Conservation (phyloP, 345 rosid species). For the Anastatica hierochuntica region DNA sequence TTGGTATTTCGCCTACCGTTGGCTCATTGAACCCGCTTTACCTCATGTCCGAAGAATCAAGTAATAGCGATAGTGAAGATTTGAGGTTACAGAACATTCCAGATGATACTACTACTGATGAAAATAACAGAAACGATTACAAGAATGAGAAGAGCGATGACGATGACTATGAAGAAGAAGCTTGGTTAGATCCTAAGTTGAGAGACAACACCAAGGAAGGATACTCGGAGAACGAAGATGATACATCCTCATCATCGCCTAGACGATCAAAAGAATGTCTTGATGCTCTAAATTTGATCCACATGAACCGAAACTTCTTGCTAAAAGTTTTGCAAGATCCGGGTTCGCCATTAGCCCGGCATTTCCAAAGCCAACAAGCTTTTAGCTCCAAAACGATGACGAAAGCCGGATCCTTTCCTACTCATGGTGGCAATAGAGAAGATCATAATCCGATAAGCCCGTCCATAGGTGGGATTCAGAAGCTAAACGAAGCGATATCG, state of each 20-base stretch:
- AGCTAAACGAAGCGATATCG: constrained; percentile 19
- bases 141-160: constrained; percentile 10
- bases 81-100: constrained; percentile 1
- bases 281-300: constrained; percentile 45
- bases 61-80: constrained; percentile 27
- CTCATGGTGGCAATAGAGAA: constrained; percentile 14
- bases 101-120: constrained; percentile 18
- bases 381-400: constrained; percentile 22
- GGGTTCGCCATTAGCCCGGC: constrained; percentile 41
- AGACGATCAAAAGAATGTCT: constrained; percentile 30
- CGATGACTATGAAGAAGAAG: constrained; percentile 14
- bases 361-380: constrained; percentile 34
- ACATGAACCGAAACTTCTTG: constrained; percentile 45
- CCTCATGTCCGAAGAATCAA: constrained; percentile 25
- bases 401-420: constrained; percentile 43
- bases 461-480: constrained; percentile 28
- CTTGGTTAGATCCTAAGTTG: constrained; percentile 24
- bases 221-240: constrained; percentile 17
- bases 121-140: background rate
- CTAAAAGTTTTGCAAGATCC: constrained; percentile 40
- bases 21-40: constrained; percentile 20
- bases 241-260: constrained; percentile 19
- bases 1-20: constrained; percentile 16
- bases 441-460: too few relatives aligned
- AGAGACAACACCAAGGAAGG: constrained; percentile 19